Percentiles rank a stretch among this genome's conserved stretches.
phyloP scores from a whole-genome alignment of 305 asterid genomes.

The Solanum hybrid region DNA sequence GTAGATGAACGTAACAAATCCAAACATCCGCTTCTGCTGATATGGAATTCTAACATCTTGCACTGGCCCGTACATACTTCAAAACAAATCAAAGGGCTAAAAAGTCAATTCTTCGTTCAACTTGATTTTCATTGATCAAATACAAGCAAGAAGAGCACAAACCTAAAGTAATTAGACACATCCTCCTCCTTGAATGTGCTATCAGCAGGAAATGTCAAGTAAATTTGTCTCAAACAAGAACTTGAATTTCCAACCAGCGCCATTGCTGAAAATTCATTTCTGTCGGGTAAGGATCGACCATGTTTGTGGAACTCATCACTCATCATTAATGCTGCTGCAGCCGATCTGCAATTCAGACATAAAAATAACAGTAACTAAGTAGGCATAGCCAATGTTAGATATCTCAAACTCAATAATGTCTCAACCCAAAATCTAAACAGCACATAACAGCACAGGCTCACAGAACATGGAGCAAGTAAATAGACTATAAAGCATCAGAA shows the following conservation, averaged over 20 bases:
- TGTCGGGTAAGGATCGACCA: constrained; percentile 23
- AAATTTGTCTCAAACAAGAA: constrained; percentile 72
- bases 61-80: constrained; percentile 85
- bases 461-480: neutral
- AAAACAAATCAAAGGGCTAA: constrained; percentile 9
- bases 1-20: constrained; percentile 79
- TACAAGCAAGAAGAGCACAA: neutral
- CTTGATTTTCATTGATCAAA: neutral
- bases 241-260: constrained; percentile 41
- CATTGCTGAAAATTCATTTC: constrained; percentile 46
- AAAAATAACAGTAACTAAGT: neutral
- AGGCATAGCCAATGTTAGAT: neutral
- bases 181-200: constrained; percentile 89
- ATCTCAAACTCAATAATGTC: neutral
- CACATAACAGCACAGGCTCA: neutral
- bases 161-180: constrained; percentile 85
- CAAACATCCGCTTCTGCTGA: constrained; percentile 98
- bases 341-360: constrained; percentile 25
- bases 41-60: constrained; percentile 96
- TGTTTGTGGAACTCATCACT: constrained; percentile 34
- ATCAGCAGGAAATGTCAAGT: constrained; percentile 92
- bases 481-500: neutral
- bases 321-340: constrained; percentile 27
- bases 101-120: neutral
- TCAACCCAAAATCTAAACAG: neutral